phyloP scores from a whole-genome alignment of 805 yeast genomes.

The Tetrapisispora namnaoensis region DNA sequence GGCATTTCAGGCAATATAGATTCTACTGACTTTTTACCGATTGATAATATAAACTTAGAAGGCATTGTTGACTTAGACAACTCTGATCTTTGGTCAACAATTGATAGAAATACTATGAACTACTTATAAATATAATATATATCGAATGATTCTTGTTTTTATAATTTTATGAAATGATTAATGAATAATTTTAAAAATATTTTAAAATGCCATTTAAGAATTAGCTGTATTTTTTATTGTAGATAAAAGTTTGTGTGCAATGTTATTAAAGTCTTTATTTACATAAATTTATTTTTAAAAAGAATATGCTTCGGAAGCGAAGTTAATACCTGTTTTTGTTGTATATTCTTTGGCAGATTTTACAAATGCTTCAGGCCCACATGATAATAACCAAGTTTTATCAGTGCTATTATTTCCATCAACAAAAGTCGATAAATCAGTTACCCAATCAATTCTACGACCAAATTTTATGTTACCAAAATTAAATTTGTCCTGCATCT shows the following conservation, averaged over 20 bases:
- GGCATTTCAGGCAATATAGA: constrained; percentile 10
- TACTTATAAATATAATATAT: not conserved
- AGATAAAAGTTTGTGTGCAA: not conserved
- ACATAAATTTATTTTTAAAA: not conserved
- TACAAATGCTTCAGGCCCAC: constrained; percentile 24
- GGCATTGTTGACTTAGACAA: constrained; percentile 14
- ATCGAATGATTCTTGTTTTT: not conserved
- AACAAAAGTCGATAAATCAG: constrained; percentile 17
- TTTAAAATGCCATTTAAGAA: too few relatives aligned
- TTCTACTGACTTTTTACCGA: constrained; percentile 17
- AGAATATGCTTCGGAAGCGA: constrained; percentile 3
- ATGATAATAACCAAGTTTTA: constrained; percentile 22
- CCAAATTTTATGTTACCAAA: constrained; percentile 15
- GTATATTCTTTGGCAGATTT: constrained; percentile 16
- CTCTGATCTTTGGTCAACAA: constrained; percentile 8
- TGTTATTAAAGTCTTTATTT: not conserved
- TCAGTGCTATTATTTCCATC: constrained; percentile 6
- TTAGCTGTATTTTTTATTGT: not conserved
- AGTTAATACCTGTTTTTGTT: not conserved
- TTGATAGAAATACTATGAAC: not conserved
- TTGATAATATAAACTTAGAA: constrained; percentile 18
- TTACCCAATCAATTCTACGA: constrained; percentile 21
- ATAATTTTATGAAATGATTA: not conserved
- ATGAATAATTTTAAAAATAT: not conserved
- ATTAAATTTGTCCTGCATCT: constrained; percentile 2